These are phyloP conservation scores for Acer campestre DNA, from an alignment of 345 rosid species.

Conservation along the genomic window DNA sequence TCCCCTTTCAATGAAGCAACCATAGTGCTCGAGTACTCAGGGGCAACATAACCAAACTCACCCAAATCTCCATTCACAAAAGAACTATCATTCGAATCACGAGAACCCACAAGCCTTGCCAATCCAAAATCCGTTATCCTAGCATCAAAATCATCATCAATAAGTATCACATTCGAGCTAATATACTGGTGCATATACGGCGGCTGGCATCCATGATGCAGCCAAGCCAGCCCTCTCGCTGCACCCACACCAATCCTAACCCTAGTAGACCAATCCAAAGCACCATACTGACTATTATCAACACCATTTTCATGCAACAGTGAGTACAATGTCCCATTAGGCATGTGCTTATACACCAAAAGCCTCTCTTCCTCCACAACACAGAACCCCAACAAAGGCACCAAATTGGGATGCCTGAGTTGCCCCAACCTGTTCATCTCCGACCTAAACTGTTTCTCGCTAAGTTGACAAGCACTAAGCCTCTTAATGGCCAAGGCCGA, in stretches of 20 bases:
- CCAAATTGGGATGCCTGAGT: conserved; percentile 67
- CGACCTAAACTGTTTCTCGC: conserved; percentile 55
- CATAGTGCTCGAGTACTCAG: conserved; percentile 53
- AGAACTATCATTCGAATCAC: conserved; percentile 47
- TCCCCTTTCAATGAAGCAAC: conserved; percentile 57
- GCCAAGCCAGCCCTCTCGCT: conserved; percentile 65
- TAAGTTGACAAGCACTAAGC: conserved; percentile 39
- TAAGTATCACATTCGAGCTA: conserved; percentile 56
- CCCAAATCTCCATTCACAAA: conserved; percentile 45
- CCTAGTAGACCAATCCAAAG: conserved; percentile 56
- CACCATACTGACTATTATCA: conserved; percentile 20
- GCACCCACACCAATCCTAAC: conserved; percentile 55
- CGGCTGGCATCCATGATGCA: conserved; percentile 56
- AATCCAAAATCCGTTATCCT: conserved; percentile 56
- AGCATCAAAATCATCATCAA: conserved; percentile 61
- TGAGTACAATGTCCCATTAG: conserved; percentile 50
- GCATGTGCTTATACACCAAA: conserved; percentile 53
- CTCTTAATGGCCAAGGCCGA: conserved; percentile 62
- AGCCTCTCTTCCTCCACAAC: conserved; percentile 56
- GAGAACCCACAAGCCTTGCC: conserved; percentile 42
- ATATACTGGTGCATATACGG: conserved; percentile 45
- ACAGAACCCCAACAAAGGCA: conserved; percentile 63
- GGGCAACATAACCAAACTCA: conserved; percentile 50
- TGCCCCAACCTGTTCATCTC: conserved; percentile 63
- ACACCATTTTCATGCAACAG: conserved; percentile 34